Evolutionary conservation across 2,329 filamentous ascomycete species (phyloP), one percentile per base, ranked within the genome.

Genomic region (Sordariomycetes sp.): DNA sequence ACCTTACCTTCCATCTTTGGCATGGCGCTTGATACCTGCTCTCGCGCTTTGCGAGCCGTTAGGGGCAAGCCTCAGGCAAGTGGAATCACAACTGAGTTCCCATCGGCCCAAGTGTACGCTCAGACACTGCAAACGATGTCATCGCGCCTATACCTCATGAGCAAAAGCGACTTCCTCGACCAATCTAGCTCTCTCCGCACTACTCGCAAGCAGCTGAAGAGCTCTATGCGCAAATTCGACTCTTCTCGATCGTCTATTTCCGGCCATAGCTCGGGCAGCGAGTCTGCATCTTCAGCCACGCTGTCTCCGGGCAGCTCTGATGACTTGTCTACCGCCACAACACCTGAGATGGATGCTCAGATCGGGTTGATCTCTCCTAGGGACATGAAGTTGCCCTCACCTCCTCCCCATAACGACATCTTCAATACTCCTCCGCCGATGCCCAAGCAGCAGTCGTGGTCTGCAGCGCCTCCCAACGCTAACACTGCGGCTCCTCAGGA

Each of bases 1-100:
- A 43, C 42, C 3, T 49, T 55, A 11, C 47, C 53, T 2, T 42
- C 46, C 17, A 41, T 51, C 7, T 46, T 53, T 16, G 47, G 47
- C 18, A 43, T 51, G n/a, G 46, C 54, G 2, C 36, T 58, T 2
- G 53, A 54, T 23, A 49, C 53, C 4, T 57, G 51, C 24, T 46
- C 53, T 14, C 43, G 51, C 9, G 53, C 49, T 7, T 35, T 57
- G n/a, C 38, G 34, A 23, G 38, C 44, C 15, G 39, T 56, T 21
- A 36, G 48, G n/a, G 23, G 35, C 15, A 48, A 41, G 29, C 14
- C 42, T 5, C 35, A 32, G 14, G 32, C 30, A 5, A 32, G 42
- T 9, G 33, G 15, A n/a, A 35, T 44, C 6, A 33, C 47, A 8
- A 37, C 42, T 12, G 42, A 51, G 23, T 28, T 32, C 16, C 43